Evolutionary conservation across 345 rosid species (phyloP).

Genomic region (Eucalyptus marginata): DNA sequence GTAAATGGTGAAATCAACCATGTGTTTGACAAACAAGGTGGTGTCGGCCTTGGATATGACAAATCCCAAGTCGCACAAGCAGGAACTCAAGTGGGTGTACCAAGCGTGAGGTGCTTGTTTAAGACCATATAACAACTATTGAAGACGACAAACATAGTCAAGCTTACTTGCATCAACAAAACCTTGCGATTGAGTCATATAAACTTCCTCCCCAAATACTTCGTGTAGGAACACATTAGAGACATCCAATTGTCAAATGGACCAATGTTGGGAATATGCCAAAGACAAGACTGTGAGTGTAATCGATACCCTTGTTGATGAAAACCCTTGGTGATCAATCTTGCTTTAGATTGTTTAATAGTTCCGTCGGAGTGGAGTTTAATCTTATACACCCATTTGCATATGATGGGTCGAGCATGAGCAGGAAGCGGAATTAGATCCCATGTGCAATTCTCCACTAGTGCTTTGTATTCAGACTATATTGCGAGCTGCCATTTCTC

Average conservation of each 20-base stretch:
- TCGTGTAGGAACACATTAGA: background rate
- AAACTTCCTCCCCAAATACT: background rate
- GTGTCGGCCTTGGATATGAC: background rate
- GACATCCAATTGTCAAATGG: background rate
- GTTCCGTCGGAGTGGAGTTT: background rate
- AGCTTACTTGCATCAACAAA: background rate
- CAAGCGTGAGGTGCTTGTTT: background rate
- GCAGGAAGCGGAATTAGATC: background rate
- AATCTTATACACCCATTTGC: background rate
- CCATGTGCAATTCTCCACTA: background rate
- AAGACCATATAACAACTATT: background rate
- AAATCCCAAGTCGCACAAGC: background rate
- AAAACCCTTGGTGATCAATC: background rate
- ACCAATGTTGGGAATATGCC: background rate
- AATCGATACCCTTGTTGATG: background rate
- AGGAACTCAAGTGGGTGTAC: background rate
- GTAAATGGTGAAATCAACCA: background rate
- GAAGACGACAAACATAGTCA: fast-evolving
- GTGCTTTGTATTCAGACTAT: background rate
- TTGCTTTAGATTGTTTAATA: background rate
- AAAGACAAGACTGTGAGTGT: background rate
- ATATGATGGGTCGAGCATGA: background rate
- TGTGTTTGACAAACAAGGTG: background rate
- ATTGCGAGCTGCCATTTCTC: background rate
- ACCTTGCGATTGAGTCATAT: background rate